Conservation (phyloP, 2,329 filamentous ascomycete genomes). For the Talaromyces sp. region DNA sequence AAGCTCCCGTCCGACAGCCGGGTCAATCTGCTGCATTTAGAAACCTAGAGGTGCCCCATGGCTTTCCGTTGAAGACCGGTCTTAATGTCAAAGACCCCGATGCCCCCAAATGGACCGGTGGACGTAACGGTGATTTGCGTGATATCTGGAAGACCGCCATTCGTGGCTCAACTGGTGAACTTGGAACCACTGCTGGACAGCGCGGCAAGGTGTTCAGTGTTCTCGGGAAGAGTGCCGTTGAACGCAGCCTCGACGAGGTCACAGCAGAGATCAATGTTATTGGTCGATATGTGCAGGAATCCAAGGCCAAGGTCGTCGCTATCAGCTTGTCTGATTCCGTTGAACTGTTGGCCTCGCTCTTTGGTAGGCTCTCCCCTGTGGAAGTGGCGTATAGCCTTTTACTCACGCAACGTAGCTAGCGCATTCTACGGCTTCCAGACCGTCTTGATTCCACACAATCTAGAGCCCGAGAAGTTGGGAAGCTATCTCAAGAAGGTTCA, state of each 20-base stretch:
- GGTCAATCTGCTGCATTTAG: slow-evolving; percentile 84
- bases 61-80: slow-evolving; percentile 72
- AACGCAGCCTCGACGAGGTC: slow-evolving; percentile 68
- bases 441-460: slow-evolving; percentile 80
- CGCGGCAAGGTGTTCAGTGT: slow-evolving; percentile 73
- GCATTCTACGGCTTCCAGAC: slow-evolving; percentile 83
- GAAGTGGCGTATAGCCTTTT: background rate
- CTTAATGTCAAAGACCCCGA: slow-evolving; percentile 78
- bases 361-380: slow-evolving; percentile 49
- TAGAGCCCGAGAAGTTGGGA: slow-evolving; percentile 64
- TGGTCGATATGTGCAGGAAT: slow-evolving; percentile 70
- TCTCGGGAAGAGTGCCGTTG: slow-evolving; percentile 67
- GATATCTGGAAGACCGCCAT: slow-evolving; percentile 81
- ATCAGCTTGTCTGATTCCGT: slow-evolving; percentile 91
- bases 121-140: slow-evolving; percentile 81
- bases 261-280: slow-evolving; percentile 84
- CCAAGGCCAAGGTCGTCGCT: slow-evolving; percentile 69
- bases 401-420: slow-evolving; percentile 55
- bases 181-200: slow-evolving; percentile 58
- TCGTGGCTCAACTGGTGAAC: slow-evolving; percentile 60
- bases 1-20: slow-evolving; percentile 73
- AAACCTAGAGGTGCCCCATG: slow-evolving; percentile 78
- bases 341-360: slow-evolving; percentile 76
- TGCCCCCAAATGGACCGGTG: slow-evolving; percentile 75
- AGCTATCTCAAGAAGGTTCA: slow-evolving; percentile 68